These are phyloP conservation scores for Quercus lobata DNA, from an alignment of 331 rosid species.

Conservation along the genomic window DNA sequence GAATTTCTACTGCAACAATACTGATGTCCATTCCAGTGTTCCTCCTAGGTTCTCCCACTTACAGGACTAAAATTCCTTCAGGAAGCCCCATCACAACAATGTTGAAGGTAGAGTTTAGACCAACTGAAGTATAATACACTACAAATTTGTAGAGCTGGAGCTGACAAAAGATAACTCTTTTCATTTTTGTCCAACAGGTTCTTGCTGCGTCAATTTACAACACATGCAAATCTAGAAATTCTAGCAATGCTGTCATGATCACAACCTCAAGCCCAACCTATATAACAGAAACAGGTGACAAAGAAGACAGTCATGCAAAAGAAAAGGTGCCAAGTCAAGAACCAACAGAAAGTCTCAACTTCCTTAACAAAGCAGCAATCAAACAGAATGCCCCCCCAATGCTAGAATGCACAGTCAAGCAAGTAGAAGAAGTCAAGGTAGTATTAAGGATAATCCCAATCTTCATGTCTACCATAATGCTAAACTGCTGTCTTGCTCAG, in stretches of 20 bases:
- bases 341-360: constrained; percentile 40
- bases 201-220: constrained; percentile 45
- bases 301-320: constrained; percentile 14
- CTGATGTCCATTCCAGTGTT: constrained; percentile 67
- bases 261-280: constrained; percentile 27
- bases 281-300: constrained; percentile 18
- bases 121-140: neutral
- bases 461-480: constrained; percentile 68
- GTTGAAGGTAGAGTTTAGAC: constrained; percentile 8
- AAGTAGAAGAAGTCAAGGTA: constrained; percentile 62
- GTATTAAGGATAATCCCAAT: constrained; percentile 62
- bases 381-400: constrained; percentile 33
- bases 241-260: constrained; percentile 32
- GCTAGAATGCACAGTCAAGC: constrained; percentile 43
- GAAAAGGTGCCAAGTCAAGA: constrained; percentile 12
- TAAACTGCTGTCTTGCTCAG: constrained; percentile 83
- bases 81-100: constrained; percentile 77
- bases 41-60: constrained; percentile 57
- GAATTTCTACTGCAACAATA: constrained; percentile 59
- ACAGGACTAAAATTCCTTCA: constrained; percentile 58
- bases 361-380: constrained; percentile 43
- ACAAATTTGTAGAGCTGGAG: neutral
- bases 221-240: constrained; percentile 24
- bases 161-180: neutral
- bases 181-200: constrained; percentile 31